Conservation (phyloP, 192 early-diverging fungal species). For the Phlyctochytrium bullatum region DNA sequence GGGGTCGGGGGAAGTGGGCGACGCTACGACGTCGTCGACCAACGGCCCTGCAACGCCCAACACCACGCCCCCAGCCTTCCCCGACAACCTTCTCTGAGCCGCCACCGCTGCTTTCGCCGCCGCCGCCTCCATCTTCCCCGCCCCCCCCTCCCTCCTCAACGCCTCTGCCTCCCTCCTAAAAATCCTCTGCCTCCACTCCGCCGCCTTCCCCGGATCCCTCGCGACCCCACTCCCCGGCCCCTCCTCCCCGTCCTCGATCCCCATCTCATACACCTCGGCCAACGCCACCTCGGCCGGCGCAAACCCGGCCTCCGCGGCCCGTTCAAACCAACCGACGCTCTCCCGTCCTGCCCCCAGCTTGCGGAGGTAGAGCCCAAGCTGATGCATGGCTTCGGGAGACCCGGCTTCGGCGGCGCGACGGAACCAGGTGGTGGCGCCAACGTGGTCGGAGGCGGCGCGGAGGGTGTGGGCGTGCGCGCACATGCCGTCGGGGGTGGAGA, state of each 20-base stretch:
- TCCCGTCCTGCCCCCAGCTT: conserved; percentile 14
- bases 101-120: not conserved
- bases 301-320: conserved; percentile 15
- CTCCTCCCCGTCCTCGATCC: conserved; percentile 20
- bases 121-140: not conserved
- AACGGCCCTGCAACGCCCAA: not conserved
- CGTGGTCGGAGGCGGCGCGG: not conserved
- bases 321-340: conserved; percentile 18
- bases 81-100: not conserved
- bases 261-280: conserved; percentile 24
- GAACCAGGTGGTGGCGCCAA: not conserved
- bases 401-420: conserved; percentile 20
- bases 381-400: conserved; percentile 11
- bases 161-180: not conserved
- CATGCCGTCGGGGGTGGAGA: not conserved
- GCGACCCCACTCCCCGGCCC: conserved; percentile 6
- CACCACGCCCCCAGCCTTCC: not conserved
- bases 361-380: conserved; percentile 26
- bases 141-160: not conserved
- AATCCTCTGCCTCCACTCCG: not conserved
- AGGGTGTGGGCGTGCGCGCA: not conserved
- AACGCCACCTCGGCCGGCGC: conserved; percentile 19
- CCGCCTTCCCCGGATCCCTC: not conserved
- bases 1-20: no score
- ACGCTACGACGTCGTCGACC: not conserved